phyloP scores from a whole-genome alignment of 2,329 filamentous ascomycete genomes.

The Sporothrix phasma region DNA sequence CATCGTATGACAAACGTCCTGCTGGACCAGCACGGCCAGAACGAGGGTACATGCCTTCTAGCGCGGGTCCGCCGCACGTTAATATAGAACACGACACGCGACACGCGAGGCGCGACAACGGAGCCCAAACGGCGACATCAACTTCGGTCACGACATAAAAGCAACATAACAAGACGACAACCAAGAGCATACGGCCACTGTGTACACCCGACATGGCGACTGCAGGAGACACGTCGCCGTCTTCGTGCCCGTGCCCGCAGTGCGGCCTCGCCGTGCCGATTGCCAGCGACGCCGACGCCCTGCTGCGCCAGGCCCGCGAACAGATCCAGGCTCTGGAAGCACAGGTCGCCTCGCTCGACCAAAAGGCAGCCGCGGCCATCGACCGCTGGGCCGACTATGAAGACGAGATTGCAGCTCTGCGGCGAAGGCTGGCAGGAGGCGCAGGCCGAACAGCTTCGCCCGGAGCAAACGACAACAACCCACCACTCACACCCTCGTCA shows the following conservation, averaged over 20 bases:
- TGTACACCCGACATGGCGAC: not conserved
- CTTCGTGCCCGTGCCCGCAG: slow-evolving; percentile 15
- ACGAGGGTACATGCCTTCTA: not conserved
- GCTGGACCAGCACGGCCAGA: not conserved
- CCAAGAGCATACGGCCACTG: not conserved
- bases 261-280: slow-evolving; percentile 14
- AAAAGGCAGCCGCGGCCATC: slow-evolving; percentile 56
- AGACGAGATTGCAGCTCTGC: slow-evolving; percentile 58
- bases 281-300: slow-evolving; percentile 15
- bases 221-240: not conserved
- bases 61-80: not conserved
- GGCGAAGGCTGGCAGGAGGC: slow-evolving; percentile 24
- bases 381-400: slow-evolving; percentile 70
- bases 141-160: not conserved
- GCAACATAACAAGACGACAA: not conserved
- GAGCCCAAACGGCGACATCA: not conserved
- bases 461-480: not conserved
- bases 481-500: slow-evolving; percentile 23
- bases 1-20: not conserved
- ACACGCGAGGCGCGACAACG: not conserved
- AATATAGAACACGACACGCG: not conserved
- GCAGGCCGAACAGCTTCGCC: slow-evolving; percentile 17
- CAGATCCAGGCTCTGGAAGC: slow-evolving; percentile 60
- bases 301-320: slow-evolving; percentile 45
- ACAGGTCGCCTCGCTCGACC: slow-evolving; percentile 59